Evolutionary conservation across 2,329 filamentous ascomycete genomes (phyloP).

Genomic region (Diatrype stigma): DNA sequence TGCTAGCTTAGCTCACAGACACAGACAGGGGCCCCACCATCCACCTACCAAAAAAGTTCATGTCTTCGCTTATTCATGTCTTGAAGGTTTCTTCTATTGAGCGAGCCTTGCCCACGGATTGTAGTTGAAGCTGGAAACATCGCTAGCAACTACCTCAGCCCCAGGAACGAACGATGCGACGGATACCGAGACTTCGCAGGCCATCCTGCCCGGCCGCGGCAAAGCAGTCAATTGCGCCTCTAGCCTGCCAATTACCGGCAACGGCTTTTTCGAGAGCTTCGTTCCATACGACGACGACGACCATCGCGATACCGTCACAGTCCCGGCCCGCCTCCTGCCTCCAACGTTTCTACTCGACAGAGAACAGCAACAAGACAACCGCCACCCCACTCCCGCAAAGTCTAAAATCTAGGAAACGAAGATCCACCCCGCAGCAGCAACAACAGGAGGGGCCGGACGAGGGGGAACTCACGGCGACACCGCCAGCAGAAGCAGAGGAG

Average conservation of each 20-base stretch:
- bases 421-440: too few relatives aligned
- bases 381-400: background rate
- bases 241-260: slow-evolving; percentile 17
- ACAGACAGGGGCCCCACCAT: background rate
- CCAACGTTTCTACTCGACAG: slow-evolving; percentile 22
- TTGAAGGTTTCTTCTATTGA: too few relatives aligned
- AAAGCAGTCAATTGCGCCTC: slow-evolving; percentile 9
- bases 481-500: too few relatives aligned
- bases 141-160: background rate
- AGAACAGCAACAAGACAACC: slow-evolving; percentile 3
- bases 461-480: too few relatives aligned
- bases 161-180: slow-evolving; percentile 22
- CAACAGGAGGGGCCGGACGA: too few relatives aligned
- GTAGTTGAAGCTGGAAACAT: background rate
- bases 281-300: slow-evolving; percentile 5
- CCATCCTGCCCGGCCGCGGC: slow-evolving; percentile 15
- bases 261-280: slow-evolving; percentile 18
- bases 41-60: slow-evolving; percentile 3
- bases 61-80: background rate
- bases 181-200: slow-evolving; percentile 25
- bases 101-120: too few relatives aligned
- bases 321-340: background rate
- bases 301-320: slow-evolving; percentile 4
- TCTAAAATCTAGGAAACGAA: background rate
- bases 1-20: too few relatives aligned